Evolutionary conservation across 129 eudicot genomes (phyloP).

Genomic region (Centrapalus pauciflorus): DNA sequence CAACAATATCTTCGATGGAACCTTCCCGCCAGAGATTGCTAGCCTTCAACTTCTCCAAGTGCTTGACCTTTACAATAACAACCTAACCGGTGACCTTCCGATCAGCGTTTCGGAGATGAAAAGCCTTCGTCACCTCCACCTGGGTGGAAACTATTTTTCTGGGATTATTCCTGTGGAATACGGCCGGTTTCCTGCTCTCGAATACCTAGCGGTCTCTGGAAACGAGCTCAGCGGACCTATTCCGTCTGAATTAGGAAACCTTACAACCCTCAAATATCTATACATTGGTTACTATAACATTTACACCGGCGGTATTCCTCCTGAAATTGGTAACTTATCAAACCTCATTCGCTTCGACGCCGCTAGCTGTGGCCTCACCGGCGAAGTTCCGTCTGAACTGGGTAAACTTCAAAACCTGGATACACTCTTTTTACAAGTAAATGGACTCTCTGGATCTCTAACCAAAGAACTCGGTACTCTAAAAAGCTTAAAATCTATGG

Average conservation of each 20-base stretch:
- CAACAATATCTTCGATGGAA: conserved; percentile 59
- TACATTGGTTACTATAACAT: conserved; percentile 72
- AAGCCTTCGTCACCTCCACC: conserved; percentile 62
- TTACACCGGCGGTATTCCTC: conserved; percentile 64
- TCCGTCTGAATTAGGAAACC: conserved; percentile 64
- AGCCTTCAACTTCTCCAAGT: conserved; percentile 44
- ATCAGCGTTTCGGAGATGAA: conserved; percentile 29
- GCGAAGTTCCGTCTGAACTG: conserved; percentile 62
- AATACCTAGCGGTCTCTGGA: conserved; percentile 84
- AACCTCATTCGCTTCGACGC: conserved; percentile 62
- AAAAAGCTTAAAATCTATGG: conserved; percentile 67
- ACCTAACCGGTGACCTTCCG: conserved; percentile 66
- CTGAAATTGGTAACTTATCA: conserved; percentile 69
- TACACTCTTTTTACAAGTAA: conserved; percentile 76
- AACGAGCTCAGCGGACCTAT: conserved; percentile 72
- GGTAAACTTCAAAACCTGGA: conserved; percentile 69
- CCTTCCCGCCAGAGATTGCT: conserved; percentile 51
- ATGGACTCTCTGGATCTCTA: conserved; percentile 51
- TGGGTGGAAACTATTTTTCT: conserved; percentile 74
- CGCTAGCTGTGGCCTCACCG: conserved; percentile 80
- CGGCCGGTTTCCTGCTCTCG: conserved; percentile 44
- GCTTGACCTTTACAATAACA: conserved; percentile 81
- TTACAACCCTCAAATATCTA: conserved; percentile 48
- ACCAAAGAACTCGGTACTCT: conserved; percentile 55
- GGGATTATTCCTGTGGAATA: conserved; percentile 66